A percentile compares a stretch with the other conserved stretches of the same genome.
Conservation (phyloP, 352 stramenopile species). For the Globisporangium uncinulatum region DNA sequence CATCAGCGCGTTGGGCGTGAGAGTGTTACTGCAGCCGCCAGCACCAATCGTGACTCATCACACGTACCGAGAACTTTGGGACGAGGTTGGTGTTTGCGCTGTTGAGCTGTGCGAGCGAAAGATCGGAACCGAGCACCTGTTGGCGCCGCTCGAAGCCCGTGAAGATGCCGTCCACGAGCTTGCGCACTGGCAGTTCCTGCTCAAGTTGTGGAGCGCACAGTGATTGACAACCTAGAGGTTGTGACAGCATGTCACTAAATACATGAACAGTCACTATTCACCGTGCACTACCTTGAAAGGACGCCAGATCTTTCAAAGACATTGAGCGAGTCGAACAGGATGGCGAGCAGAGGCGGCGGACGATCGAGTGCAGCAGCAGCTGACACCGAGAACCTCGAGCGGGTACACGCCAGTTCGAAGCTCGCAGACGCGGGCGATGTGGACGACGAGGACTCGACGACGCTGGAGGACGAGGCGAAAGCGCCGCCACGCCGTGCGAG, state of each 20-base stretch:
- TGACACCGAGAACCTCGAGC: constrained; percentile 6
- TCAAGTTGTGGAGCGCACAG: background rate
- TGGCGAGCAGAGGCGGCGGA: background rate
- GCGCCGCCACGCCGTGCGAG: constrained; percentile 46
- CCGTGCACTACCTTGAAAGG: too few species aligned
- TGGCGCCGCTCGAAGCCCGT: constrained; percentile 52
- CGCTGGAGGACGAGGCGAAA: constrained; percentile 35
- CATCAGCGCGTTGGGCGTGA: background rate
- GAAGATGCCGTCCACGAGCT: constrained; percentile 64
- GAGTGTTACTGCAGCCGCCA: background rate
- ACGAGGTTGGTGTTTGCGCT: constrained; percentile 55
- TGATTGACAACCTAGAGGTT: too few species aligned
- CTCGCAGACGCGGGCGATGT: constrained; percentile 18
- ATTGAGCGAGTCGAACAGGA: background rate
- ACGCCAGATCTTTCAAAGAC: too few species aligned
- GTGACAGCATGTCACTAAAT: too few species aligned
- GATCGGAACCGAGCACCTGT: constrained; percentile 26
- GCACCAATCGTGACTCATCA: background rate
- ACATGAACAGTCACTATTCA: too few species aligned
- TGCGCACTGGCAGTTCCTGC: constrained; percentile 60
- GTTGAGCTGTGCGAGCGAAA: constrained; percentile 24
- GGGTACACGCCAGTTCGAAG: constrained; percentile 8
- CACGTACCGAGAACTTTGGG: constrained; percentile 36
- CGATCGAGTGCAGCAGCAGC: constrained; percentile 1
- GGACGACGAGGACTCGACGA: constrained; percentile 41